Evolutionary conservation across 352 stramenopile genomes (phyloP).

Genomic region (Globisporangium acanthophoron): DNA sequence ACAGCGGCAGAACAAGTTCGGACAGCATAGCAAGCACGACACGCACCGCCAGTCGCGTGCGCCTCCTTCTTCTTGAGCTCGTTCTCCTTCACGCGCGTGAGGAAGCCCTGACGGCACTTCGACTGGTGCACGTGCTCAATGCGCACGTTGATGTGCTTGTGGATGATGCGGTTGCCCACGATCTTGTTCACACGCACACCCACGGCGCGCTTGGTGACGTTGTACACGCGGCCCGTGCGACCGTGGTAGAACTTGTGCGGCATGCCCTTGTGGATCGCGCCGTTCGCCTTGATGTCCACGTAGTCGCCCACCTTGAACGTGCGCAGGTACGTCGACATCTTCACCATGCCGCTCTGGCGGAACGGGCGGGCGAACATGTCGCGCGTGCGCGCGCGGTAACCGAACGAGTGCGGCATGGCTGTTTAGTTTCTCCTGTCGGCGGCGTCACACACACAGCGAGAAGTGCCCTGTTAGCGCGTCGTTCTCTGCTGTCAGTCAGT

Average conservation of each 20-base stretch:
- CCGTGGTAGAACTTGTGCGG: slow-evolving; percentile 99
- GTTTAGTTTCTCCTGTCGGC: slow-evolving; percentile 26
- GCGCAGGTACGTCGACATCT: slow-evolving; percentile 97
- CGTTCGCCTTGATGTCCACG: slow-evolving; percentile 99
- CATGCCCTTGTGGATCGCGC: slow-evolving; percentile 99
- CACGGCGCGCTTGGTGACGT: slow-evolving; percentile 98
- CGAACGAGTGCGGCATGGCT: slow-evolving; percentile 99
- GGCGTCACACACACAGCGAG: slow-evolving; percentile 18
- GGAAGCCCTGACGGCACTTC: slow-evolving; percentile 98
- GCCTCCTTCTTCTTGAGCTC: slow-evolving; percentile 97
- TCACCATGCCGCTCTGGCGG: slow-evolving; percentile 94
- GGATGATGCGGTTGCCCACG: slow-evolving; percentile 97
- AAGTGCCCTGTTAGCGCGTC: slow-evolving; percentile 17
- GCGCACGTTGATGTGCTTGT: slow-evolving; percentile 99
- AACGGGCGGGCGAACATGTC: slow-evolving; percentile 99
- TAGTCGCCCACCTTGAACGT: slow-evolving; percentile 99
- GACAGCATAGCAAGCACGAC: not conserved
- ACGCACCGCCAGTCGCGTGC: slow-evolving; percentile 78
- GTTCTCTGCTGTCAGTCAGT: not conserved
- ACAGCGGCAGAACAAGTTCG: too few species aligned
- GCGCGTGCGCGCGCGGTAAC: slow-evolving; percentile 98
- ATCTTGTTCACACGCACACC: slow-evolving; percentile 99
- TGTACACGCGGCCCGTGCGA: slow-evolving; percentile 98
- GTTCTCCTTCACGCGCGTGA: slow-evolving; percentile 97
- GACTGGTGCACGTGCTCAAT: slow-evolving; percentile 99